Percentiles rank a stretch among this genome's conserved stretches.
Evolutionary conservation across 768 basidiomycete genomes (phyloP).

Genomic region (Kwoniella europaea): DNA sequence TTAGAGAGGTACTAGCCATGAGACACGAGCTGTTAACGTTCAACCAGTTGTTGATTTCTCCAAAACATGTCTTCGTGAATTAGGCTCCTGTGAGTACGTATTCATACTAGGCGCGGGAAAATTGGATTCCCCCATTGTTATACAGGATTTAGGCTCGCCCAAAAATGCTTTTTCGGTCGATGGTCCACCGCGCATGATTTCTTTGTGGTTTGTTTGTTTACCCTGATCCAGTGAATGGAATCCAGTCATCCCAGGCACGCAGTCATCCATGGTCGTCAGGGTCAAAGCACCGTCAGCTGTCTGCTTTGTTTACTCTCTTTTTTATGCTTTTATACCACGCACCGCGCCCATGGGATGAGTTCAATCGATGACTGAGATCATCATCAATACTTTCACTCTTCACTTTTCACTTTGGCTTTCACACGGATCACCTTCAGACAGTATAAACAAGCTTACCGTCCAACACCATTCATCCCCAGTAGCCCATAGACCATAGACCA

Average conservation of each 20-base stretch:
- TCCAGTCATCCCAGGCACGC: background rate
- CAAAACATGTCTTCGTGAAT: background rate
- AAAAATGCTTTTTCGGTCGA: no score
- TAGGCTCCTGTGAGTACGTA: background rate
- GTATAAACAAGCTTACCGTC: no score
- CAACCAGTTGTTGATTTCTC: background rate
- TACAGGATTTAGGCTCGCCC: no score
- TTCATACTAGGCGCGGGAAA: no score
- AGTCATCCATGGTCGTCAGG: background rate
- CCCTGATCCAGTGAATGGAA: background rate
- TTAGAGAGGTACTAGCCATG: no score
- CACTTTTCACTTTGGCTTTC: background rate
- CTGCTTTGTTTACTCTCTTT: background rate
- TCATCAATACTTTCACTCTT: background rate
- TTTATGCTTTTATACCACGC: background rate
- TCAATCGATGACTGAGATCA: background rate
- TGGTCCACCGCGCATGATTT: slow-evolving; percentile 5
- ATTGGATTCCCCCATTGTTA: no score
- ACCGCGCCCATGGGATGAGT: background rate
- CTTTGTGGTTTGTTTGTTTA: background rate
- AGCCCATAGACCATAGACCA: background rate
- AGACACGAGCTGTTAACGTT: no score
- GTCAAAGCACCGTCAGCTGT: background rate
- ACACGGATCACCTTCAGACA: no score
- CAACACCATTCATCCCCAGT: background rate